A percentile compares a stretch with the other conserved stretches of the same genome.
These are phyloP conservation scores for Acarospora socialis DNA, from an alignment of 2,329 filamentous ascomycete genomes.

Conservation along the genomic window DNA sequence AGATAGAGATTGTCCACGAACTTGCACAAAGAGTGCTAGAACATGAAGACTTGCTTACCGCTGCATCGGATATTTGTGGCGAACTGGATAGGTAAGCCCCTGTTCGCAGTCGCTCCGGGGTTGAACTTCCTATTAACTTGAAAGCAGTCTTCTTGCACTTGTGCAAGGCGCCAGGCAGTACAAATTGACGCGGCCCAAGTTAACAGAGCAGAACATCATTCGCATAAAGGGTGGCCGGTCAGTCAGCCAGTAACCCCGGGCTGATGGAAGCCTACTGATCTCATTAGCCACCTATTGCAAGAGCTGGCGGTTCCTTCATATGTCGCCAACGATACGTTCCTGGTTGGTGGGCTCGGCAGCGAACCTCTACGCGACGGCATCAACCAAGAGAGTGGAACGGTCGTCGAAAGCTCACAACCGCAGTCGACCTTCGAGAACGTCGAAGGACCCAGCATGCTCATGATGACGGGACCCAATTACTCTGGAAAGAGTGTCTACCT, in stretches of 20 bases:
- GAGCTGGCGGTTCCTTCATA: slow-evolving; percentile 69
- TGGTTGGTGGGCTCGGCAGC: slow-evolving; percentile 46
- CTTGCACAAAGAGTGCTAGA: slow-evolving; percentile 58
- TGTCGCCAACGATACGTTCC: slow-evolving; percentile 65
- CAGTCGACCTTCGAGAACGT: slow-evolving; percentile 2
- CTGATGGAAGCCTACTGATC: slow-evolving; percentile 2
- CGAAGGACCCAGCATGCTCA: slow-evolving; percentile 50
- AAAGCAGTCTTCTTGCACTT: slow-evolving; percentile 58
- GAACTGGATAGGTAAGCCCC: slow-evolving; percentile 62
- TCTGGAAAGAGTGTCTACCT: slow-evolving; percentile 94
- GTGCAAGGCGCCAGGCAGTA: slow-evolving; percentile 64
- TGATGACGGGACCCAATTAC: slow-evolving; percentile 88
- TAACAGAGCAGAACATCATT: slow-evolving; percentile 58
- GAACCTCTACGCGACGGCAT: not conserved
- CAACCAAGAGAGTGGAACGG: slow-evolving; percentile 1
- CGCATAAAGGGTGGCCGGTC: slow-evolving; percentile 61
- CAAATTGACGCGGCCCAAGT: slow-evolving; percentile 51
- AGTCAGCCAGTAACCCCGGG: slow-evolving; percentile 14
- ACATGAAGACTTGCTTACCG: slow-evolving; percentile 50
- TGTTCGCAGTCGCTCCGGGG: no score
- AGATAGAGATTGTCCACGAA: slow-evolving; percentile 75
- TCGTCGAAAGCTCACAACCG: not conserved
- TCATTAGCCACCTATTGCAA: slow-evolving; percentile 60
- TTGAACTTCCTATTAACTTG: not conserved
- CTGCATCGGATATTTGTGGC: slow-evolving; percentile 66